These are phyloP conservation scores for Venturia pyrina DNA, from an alignment of 2,329 filamentous ascomycete species.

Conservation along the genomic window DNA sequence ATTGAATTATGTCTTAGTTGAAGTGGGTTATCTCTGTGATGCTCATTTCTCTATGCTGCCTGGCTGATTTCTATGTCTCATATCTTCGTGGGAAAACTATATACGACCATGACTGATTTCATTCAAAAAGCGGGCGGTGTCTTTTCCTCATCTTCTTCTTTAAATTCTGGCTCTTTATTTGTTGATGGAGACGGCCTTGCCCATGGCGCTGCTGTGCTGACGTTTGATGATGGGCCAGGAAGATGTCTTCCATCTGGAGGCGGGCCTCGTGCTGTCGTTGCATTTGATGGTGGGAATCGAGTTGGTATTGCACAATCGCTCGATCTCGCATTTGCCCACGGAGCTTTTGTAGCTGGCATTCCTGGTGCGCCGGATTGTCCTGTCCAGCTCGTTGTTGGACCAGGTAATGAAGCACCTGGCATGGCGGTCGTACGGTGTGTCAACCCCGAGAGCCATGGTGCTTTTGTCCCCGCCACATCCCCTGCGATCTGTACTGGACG, in stretches of 20 bases:
- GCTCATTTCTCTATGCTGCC: no score
- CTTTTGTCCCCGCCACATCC: background rate
- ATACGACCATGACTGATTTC: background rate
- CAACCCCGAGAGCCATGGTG: background rate
- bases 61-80: no score
- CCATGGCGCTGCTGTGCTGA: background rate
- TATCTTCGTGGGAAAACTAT: background rate
- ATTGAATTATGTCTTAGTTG: no score
- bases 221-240: background rate
- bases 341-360: slow-evolving; percentile 8
- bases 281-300: background rate
- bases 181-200: background rate
- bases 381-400: slow-evolving; percentile 8
- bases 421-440: background rate
- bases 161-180: background rate
- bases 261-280: background rate
- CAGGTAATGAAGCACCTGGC: slow-evolving; percentile 1
- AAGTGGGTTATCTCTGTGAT: no score
- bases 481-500: background rate
- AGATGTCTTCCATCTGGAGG: no score
- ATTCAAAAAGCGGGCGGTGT: background rate
- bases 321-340: slow-evolving; percentile 3
- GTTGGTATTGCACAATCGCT: background rate
- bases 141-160: background rate
- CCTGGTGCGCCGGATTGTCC: slow-evolving; percentile 4